A percentile compares a stretch with the other conserved stretches of the same genome.
Conservation (phyloP, 495 filamentous ascomycete genomes). For the Haplographium delicatum region DNA sequence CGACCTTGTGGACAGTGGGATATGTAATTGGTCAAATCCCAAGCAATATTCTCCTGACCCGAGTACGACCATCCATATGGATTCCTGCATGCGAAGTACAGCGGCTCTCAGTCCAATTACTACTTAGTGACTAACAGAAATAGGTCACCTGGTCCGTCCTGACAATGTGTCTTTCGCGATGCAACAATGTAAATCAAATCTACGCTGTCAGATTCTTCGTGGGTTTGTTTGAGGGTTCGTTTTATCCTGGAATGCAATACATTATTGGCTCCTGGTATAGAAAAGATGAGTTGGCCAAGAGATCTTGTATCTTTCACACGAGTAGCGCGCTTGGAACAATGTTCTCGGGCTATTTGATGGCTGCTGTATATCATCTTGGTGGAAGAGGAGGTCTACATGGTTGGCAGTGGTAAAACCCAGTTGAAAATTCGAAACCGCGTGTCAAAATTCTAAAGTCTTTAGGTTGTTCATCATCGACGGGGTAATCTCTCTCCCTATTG, state of each 20-base stretch:
- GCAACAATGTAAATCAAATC: constrained; percentile 43
- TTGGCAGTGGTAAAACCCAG: constrained; percentile 34
- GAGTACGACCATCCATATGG: constrained; percentile 52
- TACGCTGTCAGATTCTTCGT: constrained; percentile 58
- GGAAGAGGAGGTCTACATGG: constrained; percentile 43
- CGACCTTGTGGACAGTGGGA: constrained; percentile 56
- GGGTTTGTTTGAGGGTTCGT: constrained; percentile 41
- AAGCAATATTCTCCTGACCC: constrained; percentile 52
- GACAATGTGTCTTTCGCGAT: constrained; percentile 44
- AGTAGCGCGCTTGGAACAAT: constrained; percentile 31
- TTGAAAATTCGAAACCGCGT: not conserved
- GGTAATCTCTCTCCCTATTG: constrained; percentile 39
- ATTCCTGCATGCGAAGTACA: constrained; percentile 40
- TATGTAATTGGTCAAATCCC: constrained; percentile 63
- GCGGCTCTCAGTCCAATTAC: not conserved
- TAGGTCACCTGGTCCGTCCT: constrained; percentile 51
- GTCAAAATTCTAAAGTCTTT: not conserved
- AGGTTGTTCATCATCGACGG: constrained; percentile 36
- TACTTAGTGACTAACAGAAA: constrained; percentile 1
- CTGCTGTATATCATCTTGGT: constrained; percentile 42
- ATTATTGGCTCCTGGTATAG: constrained; percentile 47
- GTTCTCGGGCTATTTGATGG: constrained; percentile 46
- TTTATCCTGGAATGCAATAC: constrained; percentile 47
- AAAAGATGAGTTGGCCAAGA: constrained; percentile 29
- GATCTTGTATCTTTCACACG: constrained; percentile 30